These are phyloP conservation scores for Harringtonia lauricola DNA, from an alignment of 2,329 filamentous ascomycete genomes.

Conservation along the genomic window DNA sequence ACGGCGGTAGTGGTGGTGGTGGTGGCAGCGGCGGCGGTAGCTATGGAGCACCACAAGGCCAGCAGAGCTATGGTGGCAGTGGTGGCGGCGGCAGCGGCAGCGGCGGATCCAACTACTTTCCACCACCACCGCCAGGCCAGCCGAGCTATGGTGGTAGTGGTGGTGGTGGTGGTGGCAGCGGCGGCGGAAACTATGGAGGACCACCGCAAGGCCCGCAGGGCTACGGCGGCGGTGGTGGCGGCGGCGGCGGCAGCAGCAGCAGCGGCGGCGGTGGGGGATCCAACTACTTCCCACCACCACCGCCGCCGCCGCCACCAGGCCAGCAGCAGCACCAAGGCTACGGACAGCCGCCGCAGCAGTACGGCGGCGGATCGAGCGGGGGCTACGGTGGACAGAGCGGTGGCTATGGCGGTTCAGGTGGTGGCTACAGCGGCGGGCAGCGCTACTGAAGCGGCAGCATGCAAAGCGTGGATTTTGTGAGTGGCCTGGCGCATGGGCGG, in stretches of 20 bases:
- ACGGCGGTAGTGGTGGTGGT: no score
- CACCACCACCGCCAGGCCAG: conserved; percentile 1
- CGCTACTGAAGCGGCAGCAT: no score
- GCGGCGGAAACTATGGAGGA: no score
- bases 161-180: not conserved
- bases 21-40: not conserved
- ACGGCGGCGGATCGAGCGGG: conserved; percentile 7
- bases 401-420: no score
- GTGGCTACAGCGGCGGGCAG: no score
- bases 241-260: no score
- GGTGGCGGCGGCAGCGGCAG: not conserved
- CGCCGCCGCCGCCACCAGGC: conserved; percentile 1
- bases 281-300: conserved; percentile 1
- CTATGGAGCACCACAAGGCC: not conserved
- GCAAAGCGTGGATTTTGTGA: no score
- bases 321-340: no score
- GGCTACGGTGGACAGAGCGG: not conserved
- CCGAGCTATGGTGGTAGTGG: no score
- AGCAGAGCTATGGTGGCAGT: not conserved
- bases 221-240: no score
- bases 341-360: conserved; percentile 2
- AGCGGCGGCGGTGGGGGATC: not conserved
- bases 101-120: not conserved
- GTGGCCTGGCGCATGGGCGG: no score
- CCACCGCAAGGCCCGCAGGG: not conserved